Evolutionary conservation across 768 basidiomycete genomes (phyloP).

Genomic region (Psilocybe tampanensis): DNA sequence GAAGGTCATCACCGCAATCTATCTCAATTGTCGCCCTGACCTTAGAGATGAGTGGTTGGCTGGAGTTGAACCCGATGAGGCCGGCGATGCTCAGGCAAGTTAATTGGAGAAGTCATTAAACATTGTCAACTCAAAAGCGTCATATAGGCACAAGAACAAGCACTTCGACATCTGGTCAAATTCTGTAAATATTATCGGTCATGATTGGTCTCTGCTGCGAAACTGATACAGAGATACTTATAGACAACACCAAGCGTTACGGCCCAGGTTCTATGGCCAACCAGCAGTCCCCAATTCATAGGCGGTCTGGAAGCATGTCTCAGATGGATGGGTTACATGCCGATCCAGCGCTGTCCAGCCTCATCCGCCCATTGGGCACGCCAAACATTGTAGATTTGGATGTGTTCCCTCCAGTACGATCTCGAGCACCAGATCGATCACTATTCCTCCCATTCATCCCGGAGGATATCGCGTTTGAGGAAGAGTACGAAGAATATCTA

Average conservation of each 20-base stretch:
- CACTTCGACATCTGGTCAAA: conserved; percentile 89
- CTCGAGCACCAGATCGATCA: conserved; percentile 80
- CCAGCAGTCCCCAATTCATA: conserved; percentile 60
- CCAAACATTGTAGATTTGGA: conserved; percentile 83
- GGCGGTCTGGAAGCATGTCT: conserved; percentile 82
- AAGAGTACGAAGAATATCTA: conserved; percentile 95
- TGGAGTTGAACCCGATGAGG: conserved; percentile 89
- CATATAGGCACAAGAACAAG: conserved; percentile 88
- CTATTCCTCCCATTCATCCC: conserved; percentile 90
- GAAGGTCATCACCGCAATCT: conserved; percentile 99
- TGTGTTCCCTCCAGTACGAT: conserved; percentile 93
- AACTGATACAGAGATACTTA: conserved; percentile 8
- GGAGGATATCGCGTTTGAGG: conserved; percentile 93
- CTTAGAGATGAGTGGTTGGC: conserved; percentile 98
- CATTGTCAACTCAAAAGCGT: neutral
- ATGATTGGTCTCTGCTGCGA: neutral
- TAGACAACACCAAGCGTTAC: conserved; percentile 93
- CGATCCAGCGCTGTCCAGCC: conserved; percentile 72
- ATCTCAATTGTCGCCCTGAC: conserved; percentile 95
- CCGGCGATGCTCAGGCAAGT: conserved; percentile 84
- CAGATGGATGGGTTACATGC: conserved; percentile 77
- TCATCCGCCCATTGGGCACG: conserved; percentile 75
- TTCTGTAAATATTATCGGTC: conserved; percentile 66
- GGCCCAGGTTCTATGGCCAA: conserved; percentile 57
- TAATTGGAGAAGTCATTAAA: neutral